A percentile compares a stretch with the other conserved stretches of the same genome.
phyloP scores from a whole-genome alignment of 768 basidiomycete species.

The Postia placenta region DNA sequence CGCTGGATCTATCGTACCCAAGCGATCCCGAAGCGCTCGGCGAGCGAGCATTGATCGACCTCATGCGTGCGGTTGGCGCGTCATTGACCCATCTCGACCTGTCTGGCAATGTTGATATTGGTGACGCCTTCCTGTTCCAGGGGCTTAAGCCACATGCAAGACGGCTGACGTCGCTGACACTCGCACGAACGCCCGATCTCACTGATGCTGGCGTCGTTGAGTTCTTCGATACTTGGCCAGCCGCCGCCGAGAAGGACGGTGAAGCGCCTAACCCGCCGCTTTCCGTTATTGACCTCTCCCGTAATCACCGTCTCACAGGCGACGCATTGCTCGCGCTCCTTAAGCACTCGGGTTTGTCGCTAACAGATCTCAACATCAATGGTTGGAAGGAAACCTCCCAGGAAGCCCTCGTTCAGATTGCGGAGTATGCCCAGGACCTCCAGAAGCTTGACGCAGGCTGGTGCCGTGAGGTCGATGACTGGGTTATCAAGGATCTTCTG shows the following conservation, averaged over 20 bases:
- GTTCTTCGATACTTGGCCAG: constrained; percentile 59
- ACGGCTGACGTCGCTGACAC: constrained; percentile 43
- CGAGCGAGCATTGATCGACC: constrained; percentile 47
- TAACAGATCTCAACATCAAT: constrained; percentile 67
- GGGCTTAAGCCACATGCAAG: constrained; percentile 51
- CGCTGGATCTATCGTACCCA: constrained; percentile 69
- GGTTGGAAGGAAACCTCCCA: constrained; percentile 62
- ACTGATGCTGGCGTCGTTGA: constrained; percentile 63
- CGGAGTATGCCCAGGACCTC: constrained; percentile 35
- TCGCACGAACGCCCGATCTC: constrained; percentile 54
- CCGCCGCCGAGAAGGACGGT: constrained; percentile 7
- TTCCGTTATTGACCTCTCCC: constrained; percentile 48
- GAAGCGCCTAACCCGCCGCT: constrained; percentile 39
- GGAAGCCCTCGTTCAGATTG: constrained; percentile 35
- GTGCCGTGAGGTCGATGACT: constrained; percentile 81
- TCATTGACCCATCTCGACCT: constrained; percentile 59
- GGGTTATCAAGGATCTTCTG: constrained; percentile 65
- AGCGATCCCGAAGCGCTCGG: constrained; percentile 37
- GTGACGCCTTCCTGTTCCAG: constrained; percentile 50
- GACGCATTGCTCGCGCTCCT: constrained; percentile 59
- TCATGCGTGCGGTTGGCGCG: constrained; percentile 51
- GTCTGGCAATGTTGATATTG: constrained; percentile 61
- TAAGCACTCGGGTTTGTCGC: constrained; percentile 51
- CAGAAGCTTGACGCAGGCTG: constrained; percentile 74
- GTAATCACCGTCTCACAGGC: constrained; percentile 49